Percentiles rank a stretch among this genome's conserved stretches.
phyloP scores from a whole-genome alignment of 345 rosid genomes.

The Hypericum perforatum region DNA sequence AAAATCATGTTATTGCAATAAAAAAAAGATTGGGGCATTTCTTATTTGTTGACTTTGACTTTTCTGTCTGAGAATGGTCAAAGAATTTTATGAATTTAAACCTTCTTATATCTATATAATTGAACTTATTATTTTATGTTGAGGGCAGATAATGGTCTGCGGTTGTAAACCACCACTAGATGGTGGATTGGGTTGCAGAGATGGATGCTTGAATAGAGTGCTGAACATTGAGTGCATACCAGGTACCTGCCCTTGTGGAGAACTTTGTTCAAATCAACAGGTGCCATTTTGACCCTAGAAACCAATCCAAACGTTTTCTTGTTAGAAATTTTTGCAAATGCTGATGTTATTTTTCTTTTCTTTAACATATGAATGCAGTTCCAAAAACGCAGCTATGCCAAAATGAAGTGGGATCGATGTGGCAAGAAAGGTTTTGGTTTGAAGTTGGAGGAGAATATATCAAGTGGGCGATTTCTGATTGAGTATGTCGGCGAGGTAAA shows the following conservation, averaged over 20 bases:
- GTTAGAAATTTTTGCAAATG: too few relatives aligned
- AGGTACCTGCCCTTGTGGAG: constrained; percentile 91
- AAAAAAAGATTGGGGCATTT: too few relatives aligned
- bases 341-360: neutral
- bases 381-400: constrained; percentile 73
- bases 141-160: constrained; percentile 85
- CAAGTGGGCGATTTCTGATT: constrained; percentile 72
- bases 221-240: constrained; percentile 93
- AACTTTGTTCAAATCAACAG: constrained; percentile 93
- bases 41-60: neutral
- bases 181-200: constrained; percentile 74
- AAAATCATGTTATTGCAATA: too few relatives aligned
- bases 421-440: constrained; percentile 98
- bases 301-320: too few relatives aligned
- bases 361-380: constrained; percentile 48
- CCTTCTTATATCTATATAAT: neutral
- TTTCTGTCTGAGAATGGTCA: constrained; percentile 3
- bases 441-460: constrained; percentile 59
- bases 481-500: constrained; percentile 98
- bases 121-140: neutral
- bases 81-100: constrained; percentile 4
- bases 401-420: constrained; percentile 58
- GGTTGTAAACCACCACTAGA: constrained; percentile 63
- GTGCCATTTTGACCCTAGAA: constrained; percentile 17
- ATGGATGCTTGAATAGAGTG: constrained; percentile 93